These are phyloP conservation scores for Wickerhamiella allomyrinae DNA, from an alignment of 805 yeast genomes.

Conservation along the genomic window DNA sequence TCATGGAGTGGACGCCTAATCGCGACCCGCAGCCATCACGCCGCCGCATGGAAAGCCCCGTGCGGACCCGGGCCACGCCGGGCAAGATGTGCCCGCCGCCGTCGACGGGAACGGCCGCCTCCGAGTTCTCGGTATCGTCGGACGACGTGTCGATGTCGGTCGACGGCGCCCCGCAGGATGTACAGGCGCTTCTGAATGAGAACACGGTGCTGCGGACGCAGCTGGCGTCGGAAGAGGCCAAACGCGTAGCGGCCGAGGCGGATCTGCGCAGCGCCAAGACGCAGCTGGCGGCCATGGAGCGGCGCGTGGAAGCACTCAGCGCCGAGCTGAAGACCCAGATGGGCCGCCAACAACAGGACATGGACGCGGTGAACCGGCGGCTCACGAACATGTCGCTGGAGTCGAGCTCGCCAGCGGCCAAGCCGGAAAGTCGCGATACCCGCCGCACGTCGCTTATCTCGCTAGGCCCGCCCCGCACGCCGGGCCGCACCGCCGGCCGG, in stretches of 20 bases:
- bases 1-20: slow-evolving; percentile 18
- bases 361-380: neutral
- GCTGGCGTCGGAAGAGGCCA: neutral
- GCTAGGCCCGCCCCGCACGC: neutral
- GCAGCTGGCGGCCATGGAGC: neutral
- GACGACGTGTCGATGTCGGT: no score
- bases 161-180: neutral
- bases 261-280: neutral
- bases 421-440: no score
- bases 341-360: neutral
- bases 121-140: neutral
- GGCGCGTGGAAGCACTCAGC: neutral
- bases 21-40: slow-evolving; percentile 11
- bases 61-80: neutral
- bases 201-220: neutral
- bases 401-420: no score
- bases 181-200: neutral
- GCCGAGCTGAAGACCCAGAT: no score
- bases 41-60: slow-evolving; percentile 9
- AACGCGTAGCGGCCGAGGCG: neutral
- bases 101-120: neutral
- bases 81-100: neutral
- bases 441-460: neutral
- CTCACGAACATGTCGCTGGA: neutral
- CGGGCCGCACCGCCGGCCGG: neutral